Evolutionary conservation across 306 rosid species (phyloP), one percentile per base, ranked within the genome.

Genomic region (Prunus mume): DNA sequence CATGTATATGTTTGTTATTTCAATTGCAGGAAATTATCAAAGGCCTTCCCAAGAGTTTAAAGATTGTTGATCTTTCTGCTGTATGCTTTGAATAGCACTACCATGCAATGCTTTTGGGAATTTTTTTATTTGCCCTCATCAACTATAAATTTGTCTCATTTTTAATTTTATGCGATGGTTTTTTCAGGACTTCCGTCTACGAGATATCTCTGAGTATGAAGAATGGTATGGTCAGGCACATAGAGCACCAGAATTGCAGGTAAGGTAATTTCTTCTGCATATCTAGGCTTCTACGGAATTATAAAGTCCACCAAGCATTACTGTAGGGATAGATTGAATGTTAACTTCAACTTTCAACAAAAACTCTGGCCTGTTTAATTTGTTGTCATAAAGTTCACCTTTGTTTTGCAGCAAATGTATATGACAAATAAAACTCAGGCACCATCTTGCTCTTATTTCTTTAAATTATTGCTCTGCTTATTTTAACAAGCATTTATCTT

Each of bases 11-110:
- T 50, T 72, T 32, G 28, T 38, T 57, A 17, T 84, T 84, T 72
- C 27, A 18, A 73, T 76, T 76, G 18, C 91, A 95, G 98, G 97
- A 95, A 76, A 93, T 95, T 73, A 90, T 95, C 66, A 95, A 87
- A 78, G 93, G 88, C 51, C 97, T 95, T 70, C 97, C 98, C 13
- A 77, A 62, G 79, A 85, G 85, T 81, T 85, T 92, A 91, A 95
- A 95, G 90, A 90, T 92, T 85, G 98, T 95, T 81, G 98, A 95
- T 85, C 98, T 95, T 75, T 95, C 98, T 72, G 98, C 98, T 71
- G 98, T 95, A 92, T 65, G 95, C 74, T 74, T 76, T 74, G 4
- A 63, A 41, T 67, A 38, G 17, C 80, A 18, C 28, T 50, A 28
- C 12, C 51, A 32, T 54, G 56, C 68, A 43, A 15, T 63, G n/a